Conservation (phyloP, 116 monocot genomes). For the Posidonia oceanica region DNA sequence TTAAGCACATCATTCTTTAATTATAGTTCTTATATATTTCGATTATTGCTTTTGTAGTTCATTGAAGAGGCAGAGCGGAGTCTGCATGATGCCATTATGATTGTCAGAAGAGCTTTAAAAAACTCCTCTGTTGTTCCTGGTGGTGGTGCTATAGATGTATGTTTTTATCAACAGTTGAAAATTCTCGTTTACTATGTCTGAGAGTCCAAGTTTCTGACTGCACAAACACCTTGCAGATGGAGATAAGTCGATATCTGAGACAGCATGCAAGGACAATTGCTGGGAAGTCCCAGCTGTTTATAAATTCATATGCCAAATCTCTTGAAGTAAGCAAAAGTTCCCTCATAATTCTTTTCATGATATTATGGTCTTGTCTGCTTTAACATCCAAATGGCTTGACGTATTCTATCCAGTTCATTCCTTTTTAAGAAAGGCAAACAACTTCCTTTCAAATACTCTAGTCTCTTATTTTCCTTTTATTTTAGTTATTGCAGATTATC, state of each 20-base stretch:
- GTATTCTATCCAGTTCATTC: too few relatives aligned
- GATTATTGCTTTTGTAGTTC: constrained; percentile 35
- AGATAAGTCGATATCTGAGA: constrained; percentile 76
- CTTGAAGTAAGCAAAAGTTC: constrained; percentile 53
- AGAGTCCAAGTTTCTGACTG: not conserved
- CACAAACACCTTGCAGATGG: constrained; percentile 49
- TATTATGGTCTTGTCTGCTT: not conserved
- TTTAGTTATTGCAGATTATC: too few relatives aligned
- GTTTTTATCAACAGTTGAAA: not conserved
- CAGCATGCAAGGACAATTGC: constrained; percentile 84
- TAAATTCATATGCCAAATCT: constrained; percentile 95
- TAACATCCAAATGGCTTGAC: too few relatives aligned
- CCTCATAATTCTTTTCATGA: not conserved
- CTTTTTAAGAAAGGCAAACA: too few relatives aligned
- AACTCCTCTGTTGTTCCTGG: constrained; percentile 95
- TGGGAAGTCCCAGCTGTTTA: constrained; percentile 88
- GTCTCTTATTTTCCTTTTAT: too few relatives aligned
- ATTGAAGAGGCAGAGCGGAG: constrained; percentile 99
- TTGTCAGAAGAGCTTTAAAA: constrained; percentile 93
- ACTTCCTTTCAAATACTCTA: too few relatives aligned
- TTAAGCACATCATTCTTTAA: not conserved
- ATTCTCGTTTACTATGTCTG: not conserved
- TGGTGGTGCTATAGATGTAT: constrained; percentile 98
- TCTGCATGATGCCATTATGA: constrained; percentile 99
- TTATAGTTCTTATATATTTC: not conserved